Evolutionary conservation across 176 grass and related monocot genomes (phyloP).

Genomic region (Oryza meyeriana): DNA sequence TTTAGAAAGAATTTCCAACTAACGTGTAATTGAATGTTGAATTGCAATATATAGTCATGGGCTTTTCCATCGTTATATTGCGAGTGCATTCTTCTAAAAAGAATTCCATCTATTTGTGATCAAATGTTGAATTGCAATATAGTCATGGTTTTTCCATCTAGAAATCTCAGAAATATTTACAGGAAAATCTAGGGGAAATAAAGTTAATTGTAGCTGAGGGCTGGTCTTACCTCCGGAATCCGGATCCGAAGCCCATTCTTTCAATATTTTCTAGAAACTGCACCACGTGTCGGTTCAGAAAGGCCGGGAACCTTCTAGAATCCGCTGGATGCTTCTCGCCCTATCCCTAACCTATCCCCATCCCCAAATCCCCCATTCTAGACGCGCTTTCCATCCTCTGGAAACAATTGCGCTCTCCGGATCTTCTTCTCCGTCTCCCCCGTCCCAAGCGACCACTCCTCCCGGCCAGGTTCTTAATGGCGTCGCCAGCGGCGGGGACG

Average conservation of each 20-base stretch:
- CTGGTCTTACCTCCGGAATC: not conserved
- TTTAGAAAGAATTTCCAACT: not conserved
- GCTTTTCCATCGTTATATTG: not conserved
- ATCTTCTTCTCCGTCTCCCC: not conserved
- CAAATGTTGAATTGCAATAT: not conserved
- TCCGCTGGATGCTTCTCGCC: constrained; percentile 49
- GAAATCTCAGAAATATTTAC: no score
- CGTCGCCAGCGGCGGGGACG: constrained; percentile 41
- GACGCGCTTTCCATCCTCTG: not conserved
- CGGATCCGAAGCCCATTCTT: not conserved
- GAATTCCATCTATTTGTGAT: not conserved
- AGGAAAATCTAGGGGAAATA: not conserved
- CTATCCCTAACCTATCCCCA: constrained; percentile 14
- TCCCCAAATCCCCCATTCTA: constrained; percentile 19
- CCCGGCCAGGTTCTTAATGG: constrained; percentile 16
- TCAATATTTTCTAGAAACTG: constrained; percentile 34
- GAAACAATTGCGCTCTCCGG: constrained; percentile 16
- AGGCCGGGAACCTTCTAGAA: constrained; percentile 51
- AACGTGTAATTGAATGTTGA: not conserved
- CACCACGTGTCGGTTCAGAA: constrained; percentile 15
- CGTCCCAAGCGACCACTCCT: not conserved
- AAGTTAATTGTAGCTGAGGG: not conserved
- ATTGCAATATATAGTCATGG: not conserved
- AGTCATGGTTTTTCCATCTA: not conserved
- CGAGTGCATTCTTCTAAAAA: not conserved